These are phyloP conservation scores for Lagenidium sp. DNA, from an alignment of 352 stramenopile species.

Conservation along the genomic window DNA sequence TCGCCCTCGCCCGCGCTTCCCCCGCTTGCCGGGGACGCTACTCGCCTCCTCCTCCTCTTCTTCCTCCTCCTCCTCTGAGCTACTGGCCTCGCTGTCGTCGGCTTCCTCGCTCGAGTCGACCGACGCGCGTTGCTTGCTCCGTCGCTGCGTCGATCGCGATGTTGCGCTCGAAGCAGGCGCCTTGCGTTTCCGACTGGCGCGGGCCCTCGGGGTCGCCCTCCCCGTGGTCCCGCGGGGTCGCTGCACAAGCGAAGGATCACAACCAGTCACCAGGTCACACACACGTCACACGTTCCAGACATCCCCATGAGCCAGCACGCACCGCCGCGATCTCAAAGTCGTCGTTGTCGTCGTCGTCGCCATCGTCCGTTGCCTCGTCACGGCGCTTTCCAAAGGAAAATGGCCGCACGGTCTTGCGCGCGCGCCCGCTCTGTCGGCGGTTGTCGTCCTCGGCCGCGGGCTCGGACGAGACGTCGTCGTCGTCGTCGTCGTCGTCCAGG, in stretches of 20 bases:
- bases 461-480: constrained; percentile 4
- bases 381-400: no score
- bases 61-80: constrained; percentile 8
- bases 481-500: constrained; percentile 12
- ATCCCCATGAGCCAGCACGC: constrained; percentile 8
- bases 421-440: constrained; percentile 26
- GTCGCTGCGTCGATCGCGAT: no score
- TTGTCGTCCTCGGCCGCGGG: constrained; percentile 12
- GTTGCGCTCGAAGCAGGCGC: neutral
- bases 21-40: constrained; percentile 9
- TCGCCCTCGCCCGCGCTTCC: neutral
- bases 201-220: no score
- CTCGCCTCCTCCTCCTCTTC: constrained; percentile 12
- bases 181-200: constrained; percentile 1
- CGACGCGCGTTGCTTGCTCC: no score
- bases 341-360: constrained; percentile 24
- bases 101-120: constrained; percentile 6
- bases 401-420: constrained; percentile 4
- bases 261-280: no score
- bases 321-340: constrained; percentile 12
- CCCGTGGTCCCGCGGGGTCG: no score
- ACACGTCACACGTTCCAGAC: constrained; percentile 15
- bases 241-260: no score
- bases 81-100: constrained; percentile 1
- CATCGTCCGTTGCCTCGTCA: constrained; percentile 4